Conservation (phyloP, 805 yeast species). For the Yarrowia bubula region DNA sequence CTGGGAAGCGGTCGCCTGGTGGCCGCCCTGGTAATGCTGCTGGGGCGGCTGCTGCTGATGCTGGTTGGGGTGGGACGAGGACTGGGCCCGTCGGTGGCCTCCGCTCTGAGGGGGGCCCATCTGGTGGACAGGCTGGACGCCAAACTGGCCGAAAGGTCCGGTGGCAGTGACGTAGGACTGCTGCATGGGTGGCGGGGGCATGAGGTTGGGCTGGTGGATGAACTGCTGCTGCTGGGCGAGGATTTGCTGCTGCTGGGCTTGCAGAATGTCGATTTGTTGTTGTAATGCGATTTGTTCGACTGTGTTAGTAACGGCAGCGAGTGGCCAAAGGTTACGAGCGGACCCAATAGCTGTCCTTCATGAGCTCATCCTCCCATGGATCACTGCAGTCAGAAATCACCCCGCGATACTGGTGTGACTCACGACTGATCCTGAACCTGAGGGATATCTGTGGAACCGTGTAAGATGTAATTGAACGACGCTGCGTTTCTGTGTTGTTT, state of each 20-base stretch:
- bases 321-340: slow-evolving; percentile 34
- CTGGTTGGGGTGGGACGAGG: slow-evolving; percentile 32
- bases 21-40: slow-evolving; percentile 10
- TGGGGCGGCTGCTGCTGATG: slow-evolving; percentile 17
- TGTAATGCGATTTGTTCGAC: slow-evolving; percentile 72
- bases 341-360: too few species aligned
- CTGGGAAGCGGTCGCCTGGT: slow-evolving; percentile 27
- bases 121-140: slow-evolving; percentile 31
- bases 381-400: too few species aligned
- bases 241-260: slow-evolving; percentile 87
- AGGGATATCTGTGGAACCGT: too few species aligned
- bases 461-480: too few species aligned
- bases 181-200: slow-evolving; percentile 30
- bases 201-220: slow-evolving; percentile 35
- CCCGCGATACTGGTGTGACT: too few species aligned
- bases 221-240: slow-evolving; percentile 61
- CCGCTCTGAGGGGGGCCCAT: slow-evolving; percentile 27
- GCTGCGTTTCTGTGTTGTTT: too few species aligned
- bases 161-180: slow-evolving; percentile 31
- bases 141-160: slow-evolving; percentile 35
- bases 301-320: not conserved
- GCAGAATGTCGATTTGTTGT: slow-evolving; percentile 87
- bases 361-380: too few species aligned
- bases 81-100: slow-evolving; percentile 42
- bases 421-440: too few species aligned